phyloP scores from a whole-genome alignment of 1,139 yeast species.

The Eremothecium gossypii region DNA sequence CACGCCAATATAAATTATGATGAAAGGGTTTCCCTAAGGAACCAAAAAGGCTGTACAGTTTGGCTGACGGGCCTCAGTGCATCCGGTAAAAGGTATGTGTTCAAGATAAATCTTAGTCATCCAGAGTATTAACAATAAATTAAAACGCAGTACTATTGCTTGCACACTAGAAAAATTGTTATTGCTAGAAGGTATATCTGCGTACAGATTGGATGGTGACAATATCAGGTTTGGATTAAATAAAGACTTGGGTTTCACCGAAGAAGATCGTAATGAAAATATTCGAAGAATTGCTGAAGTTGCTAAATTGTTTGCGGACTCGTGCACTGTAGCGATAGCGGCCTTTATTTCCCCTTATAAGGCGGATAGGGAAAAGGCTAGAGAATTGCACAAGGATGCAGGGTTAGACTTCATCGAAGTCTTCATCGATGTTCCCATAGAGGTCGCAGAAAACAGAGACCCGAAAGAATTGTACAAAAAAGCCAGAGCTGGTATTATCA shows the following conservation, averaged over 20 bases:
- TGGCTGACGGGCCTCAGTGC: constrained; percentile 97
- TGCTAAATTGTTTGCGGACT: constrained; percentile 83
- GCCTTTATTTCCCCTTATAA: constrained; percentile 89
- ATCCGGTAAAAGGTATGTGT: constrained; percentile 58
- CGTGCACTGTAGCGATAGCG: constrained; percentile 75
- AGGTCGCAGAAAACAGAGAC: constrained; percentile 91
- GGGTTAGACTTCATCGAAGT: constrained; percentile 82
- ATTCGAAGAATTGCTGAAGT: constrained; percentile 92
- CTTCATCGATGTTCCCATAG: constrained; percentile 83
- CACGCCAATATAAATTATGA: constrained; percentile 79
- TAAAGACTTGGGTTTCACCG: constrained; percentile 89
- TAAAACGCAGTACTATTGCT: constrained; percentile 58
- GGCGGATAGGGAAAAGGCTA: constrained; percentile 74
- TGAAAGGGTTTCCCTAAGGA: constrained; percentile 63
- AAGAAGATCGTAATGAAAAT: constrained; percentile 85
- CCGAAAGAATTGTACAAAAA: constrained; percentile 95
- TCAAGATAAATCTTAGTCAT: not conserved
- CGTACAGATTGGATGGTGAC: constrained; percentile 92
- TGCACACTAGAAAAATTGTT: constrained; percentile 84
- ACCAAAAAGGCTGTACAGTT: constrained; percentile 80
- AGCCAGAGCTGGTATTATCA: constrained; percentile 90
- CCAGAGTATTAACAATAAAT: constrained; percentile 4
- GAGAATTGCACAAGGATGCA: constrained; percentile 70
- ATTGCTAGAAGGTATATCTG: constrained; percentile 53
- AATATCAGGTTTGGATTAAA: constrained; percentile 88